A percentile compares a stretch with the other conserved stretches of the same genome.
Evolutionary conservation across 805 yeast species (phyloP).

Genomic region (Sungouiella thailandica): DNA sequence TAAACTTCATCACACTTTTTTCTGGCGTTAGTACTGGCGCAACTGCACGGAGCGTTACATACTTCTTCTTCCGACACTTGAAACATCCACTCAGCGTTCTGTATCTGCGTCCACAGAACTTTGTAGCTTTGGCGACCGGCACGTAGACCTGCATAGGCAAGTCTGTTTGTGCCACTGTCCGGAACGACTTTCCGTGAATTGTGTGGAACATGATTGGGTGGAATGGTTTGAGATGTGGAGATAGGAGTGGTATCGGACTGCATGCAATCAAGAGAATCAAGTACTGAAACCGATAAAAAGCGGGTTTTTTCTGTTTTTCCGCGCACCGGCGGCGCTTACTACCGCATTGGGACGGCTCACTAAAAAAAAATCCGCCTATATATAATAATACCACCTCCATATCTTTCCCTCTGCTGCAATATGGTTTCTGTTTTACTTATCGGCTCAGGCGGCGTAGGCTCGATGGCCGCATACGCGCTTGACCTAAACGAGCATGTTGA

Average conservation of each 20-base stretch:
- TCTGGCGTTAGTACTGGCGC: conserved; percentile 8
- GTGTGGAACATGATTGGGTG: conserved; percentile 17
- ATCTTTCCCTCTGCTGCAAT: too few species aligned
- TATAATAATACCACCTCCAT: too few species aligned
- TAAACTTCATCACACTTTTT: conserved; percentile 16
- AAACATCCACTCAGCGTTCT: conserved; percentile 14
- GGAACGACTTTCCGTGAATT: conserved; percentile 7
- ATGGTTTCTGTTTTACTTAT: conserved; percentile 48
- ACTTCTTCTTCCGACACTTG: conserved; percentile 15
- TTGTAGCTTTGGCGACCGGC: conserved; percentile 4
- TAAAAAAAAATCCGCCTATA: too few species aligned
- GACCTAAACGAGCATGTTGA: conserved; percentile 41
- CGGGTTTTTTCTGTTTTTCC: too few species aligned
- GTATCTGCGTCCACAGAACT: conserved; percentile 13
- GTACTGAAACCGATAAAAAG: neutral
- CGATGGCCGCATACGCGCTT: conserved; percentile 65
- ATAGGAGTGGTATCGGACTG: too few species aligned
- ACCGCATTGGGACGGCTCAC: neutral
- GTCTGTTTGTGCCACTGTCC: conserved; percentile 6
- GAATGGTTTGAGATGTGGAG: too few species aligned
- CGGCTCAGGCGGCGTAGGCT: conserved; percentile 87
- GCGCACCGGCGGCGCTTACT: neutral
- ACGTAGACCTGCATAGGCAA: conserved; percentile 10
- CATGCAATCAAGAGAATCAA: too few species aligned
- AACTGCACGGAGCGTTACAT: conserved; percentile 5